Conservation (phyloP, 768 basidiomycete genomes). For the Xerocomellus amylosporus region DNA sequence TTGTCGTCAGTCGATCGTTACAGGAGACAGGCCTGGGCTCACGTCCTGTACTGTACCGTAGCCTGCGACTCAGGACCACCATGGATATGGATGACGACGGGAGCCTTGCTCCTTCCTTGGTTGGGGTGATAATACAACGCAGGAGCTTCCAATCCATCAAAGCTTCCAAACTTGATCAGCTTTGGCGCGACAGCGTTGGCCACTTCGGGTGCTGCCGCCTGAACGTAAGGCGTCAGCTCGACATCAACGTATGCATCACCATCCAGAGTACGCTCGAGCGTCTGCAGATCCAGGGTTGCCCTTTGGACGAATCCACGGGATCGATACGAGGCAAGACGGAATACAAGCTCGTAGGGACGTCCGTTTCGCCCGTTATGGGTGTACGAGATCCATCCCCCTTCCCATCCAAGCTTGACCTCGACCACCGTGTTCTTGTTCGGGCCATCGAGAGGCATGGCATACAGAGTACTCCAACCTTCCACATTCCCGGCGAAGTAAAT, state of each 20-base stretch:
- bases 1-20: slow-evolving; percentile 1
- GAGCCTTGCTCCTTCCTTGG: slow-evolving; percentile 24
- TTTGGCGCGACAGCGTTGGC: slow-evolving; percentile 30
- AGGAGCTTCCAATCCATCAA: slow-evolving; percentile 40
- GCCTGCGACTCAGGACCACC: slow-evolving; percentile 40
- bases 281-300: slow-evolving; percentile 32
- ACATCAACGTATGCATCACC: slow-evolving; percentile 30
- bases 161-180: slow-evolving; percentile 39
- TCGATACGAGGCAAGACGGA: slow-evolving; percentile 33
- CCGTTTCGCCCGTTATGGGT: slow-evolving; percentile 34
- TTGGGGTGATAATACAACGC: slow-evolving; percentile 43
- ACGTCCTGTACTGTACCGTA: slow-evolving; percentile 35
- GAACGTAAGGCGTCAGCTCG: slow-evolving; percentile 29
- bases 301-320: slow-evolving; percentile 26
- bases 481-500: slow-evolving; percentile 39
- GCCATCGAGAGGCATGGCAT: slow-evolving; percentile 32
- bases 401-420: slow-evolving; percentile 33
- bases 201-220: slow-evolving; percentile 33
- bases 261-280: slow-evolving; percentile 16
- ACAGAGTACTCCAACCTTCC: slow-evolving; percentile 36
- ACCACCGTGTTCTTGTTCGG: slow-evolving; percentile 28
- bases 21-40: slow-evolving; percentile 3
- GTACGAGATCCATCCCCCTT: slow-evolving; percentile 32
- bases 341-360: slow-evolving; percentile 32
- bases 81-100: slow-evolving; percentile 39